phyloP scores from a whole-genome alignment of 108 stramenopile species.

The Nitzschia sp. region DNA sequence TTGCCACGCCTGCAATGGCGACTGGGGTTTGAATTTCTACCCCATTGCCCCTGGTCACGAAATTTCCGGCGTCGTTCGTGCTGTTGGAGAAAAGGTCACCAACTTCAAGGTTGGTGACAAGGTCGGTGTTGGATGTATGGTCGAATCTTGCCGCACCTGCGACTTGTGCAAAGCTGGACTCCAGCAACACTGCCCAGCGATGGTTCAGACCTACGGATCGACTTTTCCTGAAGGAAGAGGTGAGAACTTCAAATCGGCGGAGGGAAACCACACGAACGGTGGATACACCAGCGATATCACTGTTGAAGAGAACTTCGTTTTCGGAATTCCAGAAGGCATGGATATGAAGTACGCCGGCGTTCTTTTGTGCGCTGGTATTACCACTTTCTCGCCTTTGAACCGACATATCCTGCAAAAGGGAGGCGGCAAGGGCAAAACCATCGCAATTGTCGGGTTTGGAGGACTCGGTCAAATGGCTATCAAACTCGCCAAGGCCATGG shows the following conservation, averaged over 20 bases:
- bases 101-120: conserved; percentile 64
- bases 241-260: conserved; percentile 21
- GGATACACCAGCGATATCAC: conserved; percentile 44
- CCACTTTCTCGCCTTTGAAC: conserved; percentile 53
- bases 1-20: conserved; percentile 37
- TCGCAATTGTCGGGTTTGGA: conserved; percentile 63
- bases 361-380: conserved; percentile 70
- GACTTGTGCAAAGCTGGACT: conserved; percentile 45
- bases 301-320: conserved; percentile 42
- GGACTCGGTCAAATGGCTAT: conserved; percentile 69
- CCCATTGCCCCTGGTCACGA: conserved; percentile 34
- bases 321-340: conserved; percentile 45
- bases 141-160: conserved; percentile 57
- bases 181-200: conserved; percentile 45
- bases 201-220: conserved; percentile 24
- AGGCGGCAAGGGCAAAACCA: conserved; percentile 27
- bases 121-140: conserved; percentile 71
- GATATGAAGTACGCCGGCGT: conserved; percentile 32
- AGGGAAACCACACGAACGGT: conserved; percentile 36
- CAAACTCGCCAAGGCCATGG: conserved; percentile 54
- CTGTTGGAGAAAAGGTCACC: conserved; percentile 52
- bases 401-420: conserved; percentile 34
- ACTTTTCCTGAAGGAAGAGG: conserved; percentile 21
- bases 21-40: conserved; percentile 34
- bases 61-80: conserved; percentile 41